Evolutionary conservation across 2,329 filamentous ascomycete species (phyloP).

Genomic region (Cryphonectria radicalis): DNA sequence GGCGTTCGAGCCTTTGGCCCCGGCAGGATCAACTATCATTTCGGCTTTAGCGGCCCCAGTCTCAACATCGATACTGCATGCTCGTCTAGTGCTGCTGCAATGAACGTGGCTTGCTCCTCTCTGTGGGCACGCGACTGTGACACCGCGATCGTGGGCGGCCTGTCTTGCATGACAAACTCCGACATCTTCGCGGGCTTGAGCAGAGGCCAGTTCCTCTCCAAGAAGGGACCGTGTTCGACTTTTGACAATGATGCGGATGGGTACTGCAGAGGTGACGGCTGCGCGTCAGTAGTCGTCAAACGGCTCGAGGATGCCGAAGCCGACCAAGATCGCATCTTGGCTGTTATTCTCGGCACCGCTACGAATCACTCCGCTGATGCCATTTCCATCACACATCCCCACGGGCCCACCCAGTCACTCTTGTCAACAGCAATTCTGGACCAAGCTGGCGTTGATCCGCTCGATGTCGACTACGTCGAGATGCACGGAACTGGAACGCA

Average conservation of each 20-base stretch:
- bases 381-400: constrained; percentile 82
- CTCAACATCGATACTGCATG: constrained; percentile 79
- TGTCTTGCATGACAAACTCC: constrained; percentile 79
- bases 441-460: constrained; percentile 74
- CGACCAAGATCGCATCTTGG: constrained; percentile 78
- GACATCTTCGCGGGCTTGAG: constrained; percentile 79
- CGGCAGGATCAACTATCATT: constrained; percentile 75
- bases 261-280: constrained; percentile 79
- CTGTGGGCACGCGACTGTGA: constrained; percentile 79
- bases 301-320: constrained; percentile 76
- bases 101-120: constrained; percentile 73
- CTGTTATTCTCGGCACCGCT: constrained; percentile 72
- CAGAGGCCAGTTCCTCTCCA: constrained; percentile 77
- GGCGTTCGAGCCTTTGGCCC: constrained; percentile 47
- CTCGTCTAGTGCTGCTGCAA: constrained; percentile 73
- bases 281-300: constrained; percentile 77
- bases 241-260: constrained; percentile 82
- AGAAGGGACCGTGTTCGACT: constrained; percentile 76
- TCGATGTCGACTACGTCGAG: constrained; percentile 81
- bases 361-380: constrained; percentile 85
- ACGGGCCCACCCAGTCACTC: constrained; percentile 74
- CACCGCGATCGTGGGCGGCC: constrained; percentile 77
- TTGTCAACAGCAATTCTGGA: constrained; percentile 73
- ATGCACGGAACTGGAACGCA: constrained; percentile 91
- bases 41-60: constrained; percentile 75